A percentile compares a stretch with the other conserved stretches of the same genome.
phyloP scores from a whole-genome alignment of 140 eudicot species.

The Flaveria floridana region DNA sequence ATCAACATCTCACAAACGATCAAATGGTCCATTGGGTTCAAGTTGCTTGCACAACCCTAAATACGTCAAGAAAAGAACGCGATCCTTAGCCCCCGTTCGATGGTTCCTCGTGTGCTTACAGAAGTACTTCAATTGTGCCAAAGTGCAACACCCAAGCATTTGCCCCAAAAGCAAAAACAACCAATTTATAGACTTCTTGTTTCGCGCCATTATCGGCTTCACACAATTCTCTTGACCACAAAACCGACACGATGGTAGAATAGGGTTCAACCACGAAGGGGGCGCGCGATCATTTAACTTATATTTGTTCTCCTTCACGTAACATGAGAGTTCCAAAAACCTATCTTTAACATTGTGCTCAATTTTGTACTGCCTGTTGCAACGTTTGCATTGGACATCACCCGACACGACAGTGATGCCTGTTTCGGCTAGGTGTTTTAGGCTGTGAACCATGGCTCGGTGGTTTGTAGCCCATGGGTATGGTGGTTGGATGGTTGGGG shows the following conservation, averaged over 20 bases:
- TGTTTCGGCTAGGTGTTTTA: conserved; percentile 16
- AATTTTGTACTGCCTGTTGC: conserved; percentile 37
- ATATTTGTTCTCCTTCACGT: conserved; percentile 26
- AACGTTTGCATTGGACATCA: conserved; percentile 61
- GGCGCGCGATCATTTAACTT: conserved; percentile 53
- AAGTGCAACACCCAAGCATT: conserved; percentile 61
- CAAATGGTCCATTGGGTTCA: conserved; percentile 52
- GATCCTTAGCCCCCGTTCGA: conserved; percentile 76
- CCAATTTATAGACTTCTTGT: conserved; percentile 61
- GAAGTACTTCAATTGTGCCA: conserved; percentile 64
- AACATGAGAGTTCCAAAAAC: conserved; percentile 35
- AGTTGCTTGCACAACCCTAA: conserved; percentile 56
- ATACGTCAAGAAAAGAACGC: conserved; percentile 63
- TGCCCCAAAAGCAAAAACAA: conserved; percentile 66
- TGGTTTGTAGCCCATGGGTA: conserved; percentile 55
- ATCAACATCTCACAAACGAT: conserved; percentile 21
- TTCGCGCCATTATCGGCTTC: conserved; percentile 46
- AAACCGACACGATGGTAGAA: conserved; percentile 34
- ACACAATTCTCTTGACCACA: conserved; percentile 47
- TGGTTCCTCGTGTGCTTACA: conserved; percentile 72
- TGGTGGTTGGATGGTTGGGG: conserved; percentile 37
- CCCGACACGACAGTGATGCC: conserved; percentile 39
- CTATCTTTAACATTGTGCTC: conserved; percentile 38
- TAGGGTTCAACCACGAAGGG: conserved; percentile 36
- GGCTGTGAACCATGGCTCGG: conserved; percentile 49